These are phyloP conservation scores for Sporothrix inflata DNA, from an alignment of 2,329 filamentous ascomycete species.

Conservation along the genomic window DNA sequence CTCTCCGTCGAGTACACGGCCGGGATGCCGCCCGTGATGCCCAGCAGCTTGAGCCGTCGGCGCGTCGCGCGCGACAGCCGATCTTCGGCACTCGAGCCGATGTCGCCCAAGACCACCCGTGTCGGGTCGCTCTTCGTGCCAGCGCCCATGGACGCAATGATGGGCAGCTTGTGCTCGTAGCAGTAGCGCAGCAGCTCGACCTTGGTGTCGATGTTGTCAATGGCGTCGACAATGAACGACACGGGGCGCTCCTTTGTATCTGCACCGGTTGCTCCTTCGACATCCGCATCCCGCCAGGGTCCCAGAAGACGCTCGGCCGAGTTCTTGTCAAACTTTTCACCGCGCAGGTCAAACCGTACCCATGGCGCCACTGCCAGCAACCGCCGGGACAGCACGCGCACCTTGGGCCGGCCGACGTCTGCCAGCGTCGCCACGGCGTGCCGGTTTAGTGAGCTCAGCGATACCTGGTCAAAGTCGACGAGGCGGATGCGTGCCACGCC, in stretches of 20 bases:
- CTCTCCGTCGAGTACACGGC: conserved; percentile 87
- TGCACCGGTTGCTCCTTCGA: conserved; percentile 38
- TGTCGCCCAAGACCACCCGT: conserved; percentile 86
- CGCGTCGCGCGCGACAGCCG: conserved; percentile 84
- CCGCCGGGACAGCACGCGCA: conserved; percentile 77
- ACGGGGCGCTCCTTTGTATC: conserved; percentile 48
- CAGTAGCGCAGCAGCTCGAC: conserved; percentile 89
- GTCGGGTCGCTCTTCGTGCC: conserved; percentile 90
- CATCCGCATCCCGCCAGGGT: conserved; percentile 62
- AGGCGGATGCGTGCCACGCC: conserved; percentile 86
- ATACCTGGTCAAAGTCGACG: conserved; percentile 97
- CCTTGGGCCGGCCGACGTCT: conserved; percentile 92
- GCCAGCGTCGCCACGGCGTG: conserved; percentile 92
- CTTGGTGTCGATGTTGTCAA: conserved; percentile 98
- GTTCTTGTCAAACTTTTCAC: conserved; percentile 76
- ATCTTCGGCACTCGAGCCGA: conserved; percentile 85
- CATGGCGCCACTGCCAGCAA: conserved; percentile 88
- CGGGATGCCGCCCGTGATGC: conserved; percentile 82
- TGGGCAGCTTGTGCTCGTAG: conserved; percentile 72
- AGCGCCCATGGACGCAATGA: conserved; percentile 95
- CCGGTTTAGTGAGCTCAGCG: conserved; percentile 89
- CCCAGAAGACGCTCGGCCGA: conserved; percentile 69
- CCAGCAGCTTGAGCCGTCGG: conserved; percentile 73
- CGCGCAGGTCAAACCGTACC: conserved; percentile 84
- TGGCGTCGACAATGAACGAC: conserved; percentile 93